These are phyloP conservation scores for Dissophora ornata DNA, from an alignment of 192 early-diverging fungal species.

Conservation along the genomic window DNA sequence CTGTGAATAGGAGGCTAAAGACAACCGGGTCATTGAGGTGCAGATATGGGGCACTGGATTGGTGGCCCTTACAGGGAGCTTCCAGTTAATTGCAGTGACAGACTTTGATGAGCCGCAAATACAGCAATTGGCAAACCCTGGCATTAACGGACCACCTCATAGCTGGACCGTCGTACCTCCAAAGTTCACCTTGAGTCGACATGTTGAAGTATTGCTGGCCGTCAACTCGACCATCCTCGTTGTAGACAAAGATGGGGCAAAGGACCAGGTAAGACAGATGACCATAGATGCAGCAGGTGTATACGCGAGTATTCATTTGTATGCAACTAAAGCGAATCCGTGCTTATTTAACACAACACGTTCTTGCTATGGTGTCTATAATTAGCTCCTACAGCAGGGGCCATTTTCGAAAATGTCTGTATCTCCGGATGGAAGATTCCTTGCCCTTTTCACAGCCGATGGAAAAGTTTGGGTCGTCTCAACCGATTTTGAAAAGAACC, in stretches of 20 bases:
- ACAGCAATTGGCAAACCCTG: slow-evolving; percentile 75
- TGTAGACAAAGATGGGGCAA: slow-evolving; percentile 79
- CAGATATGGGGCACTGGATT: slow-evolving; percentile 92
- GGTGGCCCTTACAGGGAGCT: slow-evolving; percentile 90
- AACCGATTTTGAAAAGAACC: slow-evolving; percentile 92
- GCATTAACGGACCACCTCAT: slow-evolving; percentile 71
- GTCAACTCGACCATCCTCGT: slow-evolving; percentile 82
- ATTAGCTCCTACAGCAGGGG: slow-evolving; percentile 83
- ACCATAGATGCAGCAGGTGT: no score
- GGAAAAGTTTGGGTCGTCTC: slow-evolving; percentile 94
- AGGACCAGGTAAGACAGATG: slow-evolving; percentile 76
- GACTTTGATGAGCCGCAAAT: slow-evolving; percentile 91
- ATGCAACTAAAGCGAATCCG: no score
- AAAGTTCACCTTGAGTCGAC: slow-evolving; percentile 84
- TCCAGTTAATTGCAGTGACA: slow-evolving; percentile 82
- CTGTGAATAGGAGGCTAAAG: slow-evolving; percentile 77
- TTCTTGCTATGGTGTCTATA: no score
- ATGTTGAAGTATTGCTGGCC: slow-evolving; percentile 90
- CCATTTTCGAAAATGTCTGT: slow-evolving; percentile 90
- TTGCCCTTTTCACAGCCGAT: slow-evolving; percentile 84
- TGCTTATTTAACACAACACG: no score
- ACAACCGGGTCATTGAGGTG: slow-evolving; percentile 84
- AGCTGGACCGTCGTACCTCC: slow-evolving; percentile 94
- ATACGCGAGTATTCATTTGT: no score
- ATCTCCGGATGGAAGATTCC: slow-evolving; percentile 94